Evolutionary conservation across 805 yeast species (phyloP), one percentile per base, ranked within the genome.

Genomic region (Blastobotrys mokoenaii): DNA sequence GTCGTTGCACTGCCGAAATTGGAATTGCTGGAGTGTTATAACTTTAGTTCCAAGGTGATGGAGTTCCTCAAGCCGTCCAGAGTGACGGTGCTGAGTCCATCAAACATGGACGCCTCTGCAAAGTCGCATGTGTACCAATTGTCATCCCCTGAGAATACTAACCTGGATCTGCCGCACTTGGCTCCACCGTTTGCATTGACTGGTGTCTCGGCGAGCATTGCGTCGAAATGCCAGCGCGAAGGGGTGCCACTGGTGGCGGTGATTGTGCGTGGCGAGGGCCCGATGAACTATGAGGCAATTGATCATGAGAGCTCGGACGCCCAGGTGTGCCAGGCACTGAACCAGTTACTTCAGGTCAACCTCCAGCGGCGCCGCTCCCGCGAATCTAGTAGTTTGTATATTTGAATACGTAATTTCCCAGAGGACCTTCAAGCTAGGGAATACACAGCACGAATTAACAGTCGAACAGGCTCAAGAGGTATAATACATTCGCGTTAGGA

Each of bases 241-340:
- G 40, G 40, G 3, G 41, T 55, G 11, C 51, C 59, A 9, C 56
- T 56, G 2, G 34, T 48, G 5, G 65, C 56, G 16, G 42, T 63
- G 27, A 47, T 60, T 1, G 59, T 62, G 15, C 49, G 47, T 15
- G 51, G 57, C 12, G 67, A 63, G 32, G 68, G 67, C 11, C 60
- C 64, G 1, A 49, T 46, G 38, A 61, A 59, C 33, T 53, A 53
- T 46, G 68, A 64, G 45, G 52, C 46, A 4, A 41, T 61, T 20
- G 50, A 49, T 31, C 50, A 44, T 38, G 43, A 47, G 12, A 36
- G 52, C 10, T 38, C 44, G 7, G 18, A 32, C 6, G 36, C 41
- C 15, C 44, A 44, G 2, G 40, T 42, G 7, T 36, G 38, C 16
- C 17, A 29, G 29, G 48, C 45, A 5, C 40, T 49, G 37, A 36